Percentiles rank a stretch among this genome's conserved stretches.
Conservation (phyloP, 1,139 yeast genomes). For the Hyphopichia wangnamkhiaoensis region DNA sequence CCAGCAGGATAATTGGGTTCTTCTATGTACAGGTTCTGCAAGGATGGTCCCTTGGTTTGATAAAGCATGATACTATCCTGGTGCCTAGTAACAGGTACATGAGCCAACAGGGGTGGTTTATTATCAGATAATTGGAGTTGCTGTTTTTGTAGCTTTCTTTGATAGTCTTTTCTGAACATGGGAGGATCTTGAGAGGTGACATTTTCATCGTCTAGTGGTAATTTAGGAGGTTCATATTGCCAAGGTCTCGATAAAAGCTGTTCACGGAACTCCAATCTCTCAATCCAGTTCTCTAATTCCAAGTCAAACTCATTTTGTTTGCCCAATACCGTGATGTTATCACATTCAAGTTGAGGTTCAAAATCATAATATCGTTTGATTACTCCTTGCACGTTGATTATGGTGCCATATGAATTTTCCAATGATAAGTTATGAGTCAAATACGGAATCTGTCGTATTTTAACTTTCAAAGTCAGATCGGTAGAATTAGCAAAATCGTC, state of each 20-base stretch:
- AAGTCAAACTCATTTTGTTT: constrained; percentile 14
- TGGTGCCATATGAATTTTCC: background rate
- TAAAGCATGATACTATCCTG: background rate
- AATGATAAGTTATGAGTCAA: constrained; percentile 1
- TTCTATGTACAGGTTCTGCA: too few relatives aligned
- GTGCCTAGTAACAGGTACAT: background rate
- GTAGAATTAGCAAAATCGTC: constrained; percentile 25
- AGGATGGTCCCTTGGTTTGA: background rate
- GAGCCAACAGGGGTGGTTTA: background rate
- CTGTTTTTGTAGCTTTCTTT: background rate
- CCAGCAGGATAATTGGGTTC: background rate
- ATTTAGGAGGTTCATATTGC: constrained; percentile 19
- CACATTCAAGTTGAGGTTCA: background rate
- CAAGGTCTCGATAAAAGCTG: constrained; percentile 21
- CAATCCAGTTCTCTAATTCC: constrained; percentile 37
- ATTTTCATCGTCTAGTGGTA: background rate
- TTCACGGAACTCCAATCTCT: constrained; percentile 24
- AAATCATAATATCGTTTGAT: background rate
- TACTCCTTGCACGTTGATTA: background rate
- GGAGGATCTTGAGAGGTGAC: background rate
- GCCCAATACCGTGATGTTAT: background rate
- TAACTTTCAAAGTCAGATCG: constrained; percentile 6
- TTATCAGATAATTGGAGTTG: background rate
- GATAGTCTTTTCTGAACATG: background rate
- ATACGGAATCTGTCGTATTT: background rate